These are phyloP conservation scores for Parastagonospora nodorum DNA, from an alignment of 2,329 filamentous ascomycete genomes.

Conservation along the genomic window DNA sequence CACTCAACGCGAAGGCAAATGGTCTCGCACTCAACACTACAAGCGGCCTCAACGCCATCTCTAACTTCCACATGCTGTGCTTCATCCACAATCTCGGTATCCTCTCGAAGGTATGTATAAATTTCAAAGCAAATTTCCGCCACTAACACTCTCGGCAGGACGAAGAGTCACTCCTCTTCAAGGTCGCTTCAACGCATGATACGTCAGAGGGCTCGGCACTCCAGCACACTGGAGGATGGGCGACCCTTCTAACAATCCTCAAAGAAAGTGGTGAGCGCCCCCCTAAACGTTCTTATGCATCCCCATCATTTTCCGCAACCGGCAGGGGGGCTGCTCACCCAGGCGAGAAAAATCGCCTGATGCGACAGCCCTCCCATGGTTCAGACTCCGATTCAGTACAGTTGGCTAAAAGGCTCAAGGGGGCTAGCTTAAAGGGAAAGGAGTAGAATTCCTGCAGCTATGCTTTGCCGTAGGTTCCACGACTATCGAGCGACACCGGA, in stretches of 20 bases:
- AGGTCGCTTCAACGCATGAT: conserved; percentile 81
- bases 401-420: conserved; percentile 69
- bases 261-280: conserved; percentile 96
- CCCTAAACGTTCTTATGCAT: conserved; percentile 67
- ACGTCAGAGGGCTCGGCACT: conserved; percentile 81
- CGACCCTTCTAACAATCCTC: conserved; percentile 89
- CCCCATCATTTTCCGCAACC: conserved; percentile 37
- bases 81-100: conserved; percentile 82
- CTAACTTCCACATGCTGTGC: conserved; percentile 92
- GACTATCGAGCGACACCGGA: conserved; percentile 9
- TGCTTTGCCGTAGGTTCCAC: conserved; percentile 24
- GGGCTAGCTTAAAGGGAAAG: conserved; percentile 58
- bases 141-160: conserved; percentile 64
- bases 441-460: conserved; percentile 23
- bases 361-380: conserved; percentile 35
- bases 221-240: conserved; percentile 88
- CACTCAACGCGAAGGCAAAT: conserved; percentile 66
- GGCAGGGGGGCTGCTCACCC: conserved; percentile 43
- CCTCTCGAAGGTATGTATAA: conserved; percentile 73
- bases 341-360: conserved; percentile 20
- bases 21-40: conserved; percentile 61
- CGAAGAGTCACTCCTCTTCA: conserved; percentile 84
- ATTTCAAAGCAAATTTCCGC: background rate
- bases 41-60: conserved; percentile 71
- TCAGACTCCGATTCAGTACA: conserved; percentile 61